phyloP scores from a whole-genome alignment of 2,329 filamentous ascomycete genomes.

The Talaromyces funiculosus region DNA sequence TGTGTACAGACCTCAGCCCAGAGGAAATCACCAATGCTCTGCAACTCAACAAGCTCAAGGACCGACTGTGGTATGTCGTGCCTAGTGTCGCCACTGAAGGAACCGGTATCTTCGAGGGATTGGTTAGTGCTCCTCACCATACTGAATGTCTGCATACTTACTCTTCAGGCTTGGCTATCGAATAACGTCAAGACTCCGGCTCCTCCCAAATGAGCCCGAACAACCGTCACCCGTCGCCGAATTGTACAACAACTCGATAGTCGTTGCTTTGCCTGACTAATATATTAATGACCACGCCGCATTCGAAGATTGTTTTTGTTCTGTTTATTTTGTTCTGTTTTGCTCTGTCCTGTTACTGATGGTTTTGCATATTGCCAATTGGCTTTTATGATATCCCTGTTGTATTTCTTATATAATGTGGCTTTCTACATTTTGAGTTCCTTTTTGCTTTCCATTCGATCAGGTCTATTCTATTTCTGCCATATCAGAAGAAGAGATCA shows the following conservation, averaged over 20 bases:
- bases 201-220: constrained; percentile 31
- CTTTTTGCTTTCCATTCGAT: not conserved
- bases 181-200: constrained; percentile 67
- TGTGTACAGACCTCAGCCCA: constrained; percentile 62
- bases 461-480: not conserved
- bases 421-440: not conserved
- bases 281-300: constrained; percentile 39
- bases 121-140: constrained; percentile 46
- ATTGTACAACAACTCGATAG: constrained; percentile 31
- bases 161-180: constrained; percentile 62
- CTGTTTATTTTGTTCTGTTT: constrained; percentile 14
- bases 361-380: constrained; percentile 20
- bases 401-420: constrained; percentile 26
- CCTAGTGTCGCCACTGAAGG: constrained; percentile 77
- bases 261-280: constrained; percentile 31
- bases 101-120: constrained; percentile 72
- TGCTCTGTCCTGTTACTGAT: constrained; percentile 20
- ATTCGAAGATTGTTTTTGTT: constrained; percentile 22
- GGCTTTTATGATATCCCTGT: constrained; percentile 40
- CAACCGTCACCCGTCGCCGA: constrained; percentile 13
- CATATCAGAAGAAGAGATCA: not conserved
- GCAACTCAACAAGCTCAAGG: constrained; percentile 69
- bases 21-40: constrained; percentile 74
- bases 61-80: constrained; percentile 80
- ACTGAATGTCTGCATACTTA: constrained; percentile 11